Percentiles rank a stretch among this genome's conserved stretches.
Conservation (phyloP, 345 rosid genomes). For the Tarenaya hassleriana region DNA sequence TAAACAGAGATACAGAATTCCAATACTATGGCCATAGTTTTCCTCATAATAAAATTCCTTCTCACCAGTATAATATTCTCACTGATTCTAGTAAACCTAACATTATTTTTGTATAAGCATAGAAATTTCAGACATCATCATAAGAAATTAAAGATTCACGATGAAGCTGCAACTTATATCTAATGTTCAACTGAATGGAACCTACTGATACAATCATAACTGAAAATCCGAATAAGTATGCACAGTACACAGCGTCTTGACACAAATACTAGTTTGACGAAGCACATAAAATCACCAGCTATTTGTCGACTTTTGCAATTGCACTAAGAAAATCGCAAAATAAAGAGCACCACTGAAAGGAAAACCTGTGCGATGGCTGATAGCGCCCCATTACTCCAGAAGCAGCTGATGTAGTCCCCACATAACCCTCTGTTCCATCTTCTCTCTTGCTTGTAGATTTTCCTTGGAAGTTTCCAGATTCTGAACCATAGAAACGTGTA, state of each 20-base stretch:
- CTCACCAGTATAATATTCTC: background rate
- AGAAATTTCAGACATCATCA: background rate
- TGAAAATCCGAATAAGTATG: background rate
- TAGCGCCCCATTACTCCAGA: slow-evolving; percentile 35
- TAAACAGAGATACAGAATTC: slow-evolving; percentile 4
- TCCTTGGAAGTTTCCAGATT: slow-evolving; percentile 46
- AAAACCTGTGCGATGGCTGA: slow-evolving; percentile 47
- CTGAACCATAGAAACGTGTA: slow-evolving; percentile 36
- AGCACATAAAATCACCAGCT: background rate
- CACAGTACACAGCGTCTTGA: background rate
- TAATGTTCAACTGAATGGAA: slow-evolving; percentile 2
- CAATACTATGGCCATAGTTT: background rate
- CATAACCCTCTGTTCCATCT: slow-evolving; percentile 55
- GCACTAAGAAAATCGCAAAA: slow-evolving; percentile 8
- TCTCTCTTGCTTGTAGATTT: slow-evolving; percentile 72
- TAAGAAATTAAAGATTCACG: background rate
- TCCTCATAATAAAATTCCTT: background rate
- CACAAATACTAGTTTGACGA: background rate
- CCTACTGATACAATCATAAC: slow-evolving; percentile 6
- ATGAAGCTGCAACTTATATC: background rate
- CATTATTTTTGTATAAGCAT: background rate
- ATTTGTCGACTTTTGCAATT: background rate
- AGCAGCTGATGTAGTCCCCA: slow-evolving; percentile 45
- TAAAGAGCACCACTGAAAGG: slow-evolving; percentile 11
- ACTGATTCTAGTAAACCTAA: slow-evolving; percentile 6